A percentile compares a stretch with the other conserved stretches of the same genome.
Conservation (phyloP, 441 rosid genomes). For the Populus trichocarpa region DNA sequence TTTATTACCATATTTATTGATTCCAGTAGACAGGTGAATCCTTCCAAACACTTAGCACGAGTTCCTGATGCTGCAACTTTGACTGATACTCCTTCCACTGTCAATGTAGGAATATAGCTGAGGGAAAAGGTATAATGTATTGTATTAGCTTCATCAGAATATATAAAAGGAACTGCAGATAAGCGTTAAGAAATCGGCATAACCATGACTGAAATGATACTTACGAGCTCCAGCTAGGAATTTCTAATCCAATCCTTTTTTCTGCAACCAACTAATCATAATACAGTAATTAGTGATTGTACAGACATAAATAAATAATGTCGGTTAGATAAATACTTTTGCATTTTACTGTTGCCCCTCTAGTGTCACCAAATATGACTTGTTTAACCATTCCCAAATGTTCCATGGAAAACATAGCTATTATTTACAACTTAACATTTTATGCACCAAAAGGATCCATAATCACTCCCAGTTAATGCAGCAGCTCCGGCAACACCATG, state of each 20-base stretch:
- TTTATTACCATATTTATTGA: conserved; percentile 45
- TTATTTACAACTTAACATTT: background rate
- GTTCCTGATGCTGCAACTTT: conserved; percentile 55
- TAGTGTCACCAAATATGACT: background rate
- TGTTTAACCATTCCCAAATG: background rate
- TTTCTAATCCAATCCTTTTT: conserved; percentile 53
- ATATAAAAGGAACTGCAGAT: conserved; percentile 4
- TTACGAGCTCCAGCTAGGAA: conserved; percentile 73
- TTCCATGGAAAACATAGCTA: background rate
- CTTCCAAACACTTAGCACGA: conserved; percentile 66
- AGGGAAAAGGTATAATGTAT: background rate
- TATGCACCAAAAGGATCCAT: background rate
- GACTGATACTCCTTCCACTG: conserved; percentile 56
- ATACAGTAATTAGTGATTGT: conserved; percentile 22
- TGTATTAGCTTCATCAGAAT: conserved; percentile 1
- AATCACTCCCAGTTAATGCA: background rate
- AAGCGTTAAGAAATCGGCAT: background rate
- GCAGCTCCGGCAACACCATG: background rate
- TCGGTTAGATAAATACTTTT: background rate
- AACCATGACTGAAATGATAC: conserved; percentile 28
- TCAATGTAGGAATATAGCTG: conserved; percentile 60
- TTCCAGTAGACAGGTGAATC: conserved; percentile 69
- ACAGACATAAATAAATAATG: background rate
- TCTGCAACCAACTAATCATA: conserved; percentile 69
- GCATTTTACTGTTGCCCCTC: background rate